These are phyloP conservation scores for Alternaria triticina DNA, from an alignment of 2,329 filamentous ascomycete species.

Conservation along the genomic window DNA sequence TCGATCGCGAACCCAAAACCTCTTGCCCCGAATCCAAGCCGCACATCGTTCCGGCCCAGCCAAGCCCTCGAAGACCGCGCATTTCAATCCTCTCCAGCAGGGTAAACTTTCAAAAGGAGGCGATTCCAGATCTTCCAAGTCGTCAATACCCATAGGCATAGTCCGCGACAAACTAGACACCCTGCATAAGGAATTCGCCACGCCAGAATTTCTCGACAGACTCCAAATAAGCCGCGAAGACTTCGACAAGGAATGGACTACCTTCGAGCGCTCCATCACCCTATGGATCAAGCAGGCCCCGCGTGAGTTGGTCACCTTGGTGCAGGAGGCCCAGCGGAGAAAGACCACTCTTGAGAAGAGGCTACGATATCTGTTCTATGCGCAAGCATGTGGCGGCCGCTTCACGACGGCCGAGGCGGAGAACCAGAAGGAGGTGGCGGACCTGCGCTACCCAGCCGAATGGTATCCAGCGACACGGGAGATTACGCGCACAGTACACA, in stretches of 20 bases:
- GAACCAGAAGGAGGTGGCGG: conserved; percentile 63
- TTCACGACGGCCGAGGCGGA: conserved; percentile 47
- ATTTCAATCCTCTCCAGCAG: neutral
- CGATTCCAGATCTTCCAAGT: neutral
- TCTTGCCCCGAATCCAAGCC: conserved; percentile 36
- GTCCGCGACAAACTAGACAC: conserved; percentile 20
- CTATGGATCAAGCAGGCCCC: conserved; percentile 29
- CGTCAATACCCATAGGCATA: neutral
- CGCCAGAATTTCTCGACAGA: conserved; percentile 31
- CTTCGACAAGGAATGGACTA: conserved; percentile 38
- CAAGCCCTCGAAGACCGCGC: neutral
- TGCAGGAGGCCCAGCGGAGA: conserved; percentile 13
- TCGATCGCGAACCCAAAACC: conserved; percentile 27
- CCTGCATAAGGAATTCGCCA: conserved; percentile 20
- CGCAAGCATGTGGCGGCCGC: conserved; percentile 36
- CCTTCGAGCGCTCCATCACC: conserved; percentile 29
- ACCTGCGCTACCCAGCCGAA: conserved; percentile 86
- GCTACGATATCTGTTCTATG: conserved; percentile 71
- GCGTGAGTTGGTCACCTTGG: conserved; percentile 23
- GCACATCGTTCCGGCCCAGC: conserved; percentile 14
- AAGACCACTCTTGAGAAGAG: conserved; percentile 54
- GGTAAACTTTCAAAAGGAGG: neutral
- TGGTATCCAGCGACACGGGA: conserved; percentile 88
- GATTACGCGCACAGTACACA: conserved; percentile 81
- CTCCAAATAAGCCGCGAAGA: conserved; percentile 30